These are phyloP conservation scores for Eucalyptus decipiens DNA, from an alignment of 345 rosid genomes.

Conservation along the genomic window DNA sequence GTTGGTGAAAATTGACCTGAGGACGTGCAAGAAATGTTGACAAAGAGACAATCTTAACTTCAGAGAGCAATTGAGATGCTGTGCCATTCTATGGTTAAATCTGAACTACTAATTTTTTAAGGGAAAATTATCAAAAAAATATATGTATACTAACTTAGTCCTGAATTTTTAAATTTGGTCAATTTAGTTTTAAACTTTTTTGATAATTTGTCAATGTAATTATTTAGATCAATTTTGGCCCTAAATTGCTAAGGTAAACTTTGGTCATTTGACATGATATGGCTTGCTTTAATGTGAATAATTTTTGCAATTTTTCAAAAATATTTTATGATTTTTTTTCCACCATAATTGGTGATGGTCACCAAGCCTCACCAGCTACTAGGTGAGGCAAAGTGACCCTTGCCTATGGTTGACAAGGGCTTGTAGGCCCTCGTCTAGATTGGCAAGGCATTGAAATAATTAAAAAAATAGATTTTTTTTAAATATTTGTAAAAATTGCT, in stretches of 20 bases:
- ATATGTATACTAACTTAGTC: background rate
- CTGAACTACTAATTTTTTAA: background rate
- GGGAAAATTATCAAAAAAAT: background rate
- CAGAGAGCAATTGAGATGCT: background rate
- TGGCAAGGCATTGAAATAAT: background rate
- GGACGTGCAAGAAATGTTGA: background rate
- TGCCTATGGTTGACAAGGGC: too few relatives aligned
- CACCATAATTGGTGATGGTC: too few relatives aligned
- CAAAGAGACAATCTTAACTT: background rate
- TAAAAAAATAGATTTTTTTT: rapidly evolving
- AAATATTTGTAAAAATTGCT: background rate
- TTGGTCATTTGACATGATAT: background rate
- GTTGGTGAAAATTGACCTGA: background rate
- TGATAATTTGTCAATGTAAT: background rate
- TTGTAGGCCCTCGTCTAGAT: rapidly evolving
- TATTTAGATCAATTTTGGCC: background rate
- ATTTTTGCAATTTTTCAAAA: background rate
- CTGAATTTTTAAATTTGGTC: background rate
- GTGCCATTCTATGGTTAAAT: background rate
- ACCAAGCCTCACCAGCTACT: too few relatives aligned
- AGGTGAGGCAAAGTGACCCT: too few relatives aligned
- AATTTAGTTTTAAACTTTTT: background rate
- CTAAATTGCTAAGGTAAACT: background rate
- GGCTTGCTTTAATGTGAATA: rapidly evolving
- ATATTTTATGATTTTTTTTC: too few relatives aligned